Evolutionary conservation across 768 basidiomycete genomes (phyloP), one percentile per base, ranked within the genome.

Genomic region (Symmetrospora coprosmae): DNA sequence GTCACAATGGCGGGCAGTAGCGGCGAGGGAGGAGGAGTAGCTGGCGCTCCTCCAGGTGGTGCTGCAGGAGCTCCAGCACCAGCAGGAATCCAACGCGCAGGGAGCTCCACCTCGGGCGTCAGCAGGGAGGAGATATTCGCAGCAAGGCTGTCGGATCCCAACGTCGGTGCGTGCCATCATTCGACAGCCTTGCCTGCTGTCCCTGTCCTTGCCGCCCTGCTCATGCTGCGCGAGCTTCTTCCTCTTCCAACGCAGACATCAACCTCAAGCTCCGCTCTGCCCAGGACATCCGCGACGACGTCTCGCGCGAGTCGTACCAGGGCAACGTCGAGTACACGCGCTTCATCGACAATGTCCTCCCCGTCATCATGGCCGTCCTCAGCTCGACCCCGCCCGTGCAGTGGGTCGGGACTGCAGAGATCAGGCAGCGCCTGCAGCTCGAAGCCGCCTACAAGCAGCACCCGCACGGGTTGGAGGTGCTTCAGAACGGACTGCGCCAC

Each of bases 401-500:
- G 27, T 63, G 27, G 43, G 17, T 37, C 21, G 35, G 41, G 19
- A 45, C 62, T 17, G 58, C 62, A 48, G 62, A 58, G 33, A 31
- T 58, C n/a, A 11, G 43, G 33, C 33, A 28, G 21, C 25, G 40
- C n/a, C 41, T 58, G n/a, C 27, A 45, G 25, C 30, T 30, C 16
- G 55, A 58, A 31, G 55, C 41, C 6, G 23, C 40, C 13, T 30
- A 25, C 13, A 49, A 48, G 34, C n/a, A n/a, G n/a, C 55, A 58
- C 37, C 41, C 55, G 31, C 55, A 58, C 33, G 55, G 55, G 39
- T 23, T 31, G 27, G 55, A 58, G n/a, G 55, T 43, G 33, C 30
- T 55, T 38, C 40, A 48, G 14, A 84, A 85, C 73, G 80, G 82
- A 66, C 87, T 92, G 68, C 86, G 94, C 43, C 82, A 85, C 65